These are phyloP conservation scores for Fusarium nanum DNA, from an alignment of 2,329 filamentous ascomycete species.

Conservation along the genomic window DNA sequence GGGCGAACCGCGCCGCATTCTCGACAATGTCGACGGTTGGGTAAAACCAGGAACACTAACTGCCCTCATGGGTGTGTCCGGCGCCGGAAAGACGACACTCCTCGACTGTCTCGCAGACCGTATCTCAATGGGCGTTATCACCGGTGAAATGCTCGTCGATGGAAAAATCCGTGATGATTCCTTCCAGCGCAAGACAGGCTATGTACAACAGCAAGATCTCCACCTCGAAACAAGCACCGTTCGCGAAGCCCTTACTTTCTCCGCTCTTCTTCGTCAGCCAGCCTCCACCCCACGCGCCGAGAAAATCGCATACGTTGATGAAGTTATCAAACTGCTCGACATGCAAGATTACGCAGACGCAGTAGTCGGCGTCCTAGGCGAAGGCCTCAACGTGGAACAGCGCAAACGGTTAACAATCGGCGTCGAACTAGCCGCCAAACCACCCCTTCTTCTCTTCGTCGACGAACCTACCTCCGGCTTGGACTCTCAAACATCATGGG, in stretches of 20 bases:
- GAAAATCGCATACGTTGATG: conserved; percentile 64
- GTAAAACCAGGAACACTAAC: conserved; percentile 80
- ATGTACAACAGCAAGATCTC: conserved; percentile 75
- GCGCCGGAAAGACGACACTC: conserved; percentile 72
- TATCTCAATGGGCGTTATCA: conserved; percentile 78
- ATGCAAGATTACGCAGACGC: conserved; percentile 68
- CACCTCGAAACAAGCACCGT: conserved; percentile 59
- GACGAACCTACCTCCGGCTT: conserved; percentile 68
- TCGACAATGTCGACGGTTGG: conserved; percentile 79
- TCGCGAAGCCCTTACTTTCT: conserved; percentile 56
- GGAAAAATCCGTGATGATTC: conserved; percentile 73
- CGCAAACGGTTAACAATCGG: conserved; percentile 64
- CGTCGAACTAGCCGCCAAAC: conserved; percentile 59
- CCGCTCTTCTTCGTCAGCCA: conserved; percentile 60
- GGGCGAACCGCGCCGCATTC: conserved; percentile 72
- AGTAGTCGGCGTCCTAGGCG: conserved; percentile 60
- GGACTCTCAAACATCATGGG: conserved; percentile 73
- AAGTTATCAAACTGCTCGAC: conserved; percentile 65
- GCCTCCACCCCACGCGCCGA: conserved; percentile 57
- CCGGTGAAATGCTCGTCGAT: conserved; percentile 76
- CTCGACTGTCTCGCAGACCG: conserved; percentile 73
- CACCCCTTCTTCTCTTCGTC: conserved; percentile 62
- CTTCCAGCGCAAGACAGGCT: conserved; percentile 78
- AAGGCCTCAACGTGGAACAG: conserved; percentile 62
- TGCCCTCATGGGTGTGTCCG: conserved; percentile 70